Conservation (phyloP, 2,329 filamentous ascomycete species). For the Neonectria punicea region DNA sequence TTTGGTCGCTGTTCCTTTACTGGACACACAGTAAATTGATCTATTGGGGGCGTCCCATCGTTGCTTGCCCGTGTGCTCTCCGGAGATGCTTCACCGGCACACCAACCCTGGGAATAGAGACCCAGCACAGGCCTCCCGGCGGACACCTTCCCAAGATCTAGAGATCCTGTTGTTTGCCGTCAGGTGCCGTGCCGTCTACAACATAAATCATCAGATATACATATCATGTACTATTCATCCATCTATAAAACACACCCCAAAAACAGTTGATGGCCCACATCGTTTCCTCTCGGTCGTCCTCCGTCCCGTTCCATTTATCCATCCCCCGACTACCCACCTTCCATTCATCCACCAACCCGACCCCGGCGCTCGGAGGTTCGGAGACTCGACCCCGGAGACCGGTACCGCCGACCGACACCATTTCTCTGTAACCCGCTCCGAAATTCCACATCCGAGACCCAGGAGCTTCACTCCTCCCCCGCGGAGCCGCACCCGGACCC, state of each 20-base stretch:
- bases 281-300: slow-evolving; percentile 6
- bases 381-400: slow-evolving; percentile 33
- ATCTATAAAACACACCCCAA: slow-evolving; percentile 15
- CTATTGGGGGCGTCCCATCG: no score
- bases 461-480: slow-evolving; percentile 1
- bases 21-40: no score
- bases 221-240: slow-evolving; percentile 1
- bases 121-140: slow-evolving; percentile 18
- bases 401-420: slow-evolving; percentile 6
- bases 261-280: slow-evolving; percentile 10
- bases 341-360: slow-evolving; percentile 17
- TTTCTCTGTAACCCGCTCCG: no score
- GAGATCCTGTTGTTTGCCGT: slow-evolving; percentile 8
- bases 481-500: slow-evolving; percentile 35
- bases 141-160: slow-evolving; percentile 19
- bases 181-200: not conserved
- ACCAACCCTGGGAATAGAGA: not conserved
- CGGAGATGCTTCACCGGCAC: slow-evolving; percentile 33
- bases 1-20: not conserved
- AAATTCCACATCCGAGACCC: no score
- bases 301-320: slow-evolving; percentile 34
- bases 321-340: slow-evolving; percentile 1
- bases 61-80: not conserved
- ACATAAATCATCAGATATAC: no score
- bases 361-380: slow-evolving; percentile 37